These are phyloP conservation scores for Canariomyces notabilis DNA, from an alignment of 2,329 filamentous ascomycete species.

Conservation along the genomic window DNA sequence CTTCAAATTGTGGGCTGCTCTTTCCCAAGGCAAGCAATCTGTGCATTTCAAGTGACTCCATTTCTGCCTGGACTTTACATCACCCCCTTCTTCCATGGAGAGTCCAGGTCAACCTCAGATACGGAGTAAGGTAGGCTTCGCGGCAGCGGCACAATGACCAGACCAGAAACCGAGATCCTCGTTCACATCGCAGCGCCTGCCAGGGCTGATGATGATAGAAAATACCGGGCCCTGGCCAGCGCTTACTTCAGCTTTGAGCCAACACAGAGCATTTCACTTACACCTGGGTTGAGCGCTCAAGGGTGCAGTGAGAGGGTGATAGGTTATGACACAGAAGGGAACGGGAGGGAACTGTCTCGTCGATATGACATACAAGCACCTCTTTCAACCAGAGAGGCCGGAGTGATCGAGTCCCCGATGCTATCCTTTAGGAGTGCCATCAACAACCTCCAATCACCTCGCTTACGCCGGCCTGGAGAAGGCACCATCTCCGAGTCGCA, in stretches of 20 bases:
- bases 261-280: conserved; percentile 13
- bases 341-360: background rate
- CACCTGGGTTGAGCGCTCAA: background rate
- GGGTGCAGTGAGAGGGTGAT: background rate
- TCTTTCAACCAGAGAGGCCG: background rate
- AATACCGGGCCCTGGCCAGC: conserved; percentile 45
- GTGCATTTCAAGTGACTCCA: too few relatives aligned
- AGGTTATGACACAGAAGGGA: background rate
- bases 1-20: too few relatives aligned
- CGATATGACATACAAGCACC: background rate
- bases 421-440: conserved; percentile 31
- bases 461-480: conserved; percentile 5
- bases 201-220: conserved; percentile 41
- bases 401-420: conserved; percentile 21
- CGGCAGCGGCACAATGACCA: conserved; percentile 15
- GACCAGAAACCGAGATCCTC: conserved; percentile 46
- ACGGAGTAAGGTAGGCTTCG: background rate
- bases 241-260: conserved; percentile 48
- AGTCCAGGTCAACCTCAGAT: background rate
- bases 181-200: conserved; percentile 52
- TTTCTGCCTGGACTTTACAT: too few relatives aligned
- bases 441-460: conserved; percentile 28
- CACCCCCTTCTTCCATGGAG: background rate
- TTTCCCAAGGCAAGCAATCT: too few relatives aligned
- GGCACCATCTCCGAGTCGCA: conserved; percentile 22